phyloP scores from a whole-genome alignment of 2,329 filamentous ascomycete species.

The Calonectria henricotiae region DNA sequence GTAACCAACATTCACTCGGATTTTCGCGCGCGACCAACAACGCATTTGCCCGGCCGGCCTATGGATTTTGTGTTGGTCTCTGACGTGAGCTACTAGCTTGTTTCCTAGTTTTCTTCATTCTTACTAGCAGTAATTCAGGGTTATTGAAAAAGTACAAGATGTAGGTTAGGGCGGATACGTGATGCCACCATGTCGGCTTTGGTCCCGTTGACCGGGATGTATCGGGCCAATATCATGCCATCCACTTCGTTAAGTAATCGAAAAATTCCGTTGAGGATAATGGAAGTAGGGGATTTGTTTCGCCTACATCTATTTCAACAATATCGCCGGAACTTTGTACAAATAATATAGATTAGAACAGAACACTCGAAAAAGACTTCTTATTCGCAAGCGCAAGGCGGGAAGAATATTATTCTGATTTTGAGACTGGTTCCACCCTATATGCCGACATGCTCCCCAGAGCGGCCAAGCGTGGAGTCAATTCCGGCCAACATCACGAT shows the following conservation, averaged over 20 bases:
- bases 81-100: neutral
- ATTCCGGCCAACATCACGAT: neutral
- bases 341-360: too few species aligned
- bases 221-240: neutral
- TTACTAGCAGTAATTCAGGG: neutral
- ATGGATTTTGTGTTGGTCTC: neutral
- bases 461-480: neutral
- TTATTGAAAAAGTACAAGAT: neutral
- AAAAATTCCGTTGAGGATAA: neutral
- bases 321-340: too few species aligned
- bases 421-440: too few species aligned
- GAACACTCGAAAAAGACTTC: too few species aligned
- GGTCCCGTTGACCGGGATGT: neutral
- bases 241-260: neutral
- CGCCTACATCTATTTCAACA: too few species aligned
- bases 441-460: neutral
- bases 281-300: neutral
- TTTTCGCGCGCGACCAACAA: neutral
- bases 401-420: too few species aligned
- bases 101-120: neutral
- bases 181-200: neutral
- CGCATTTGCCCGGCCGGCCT: neutral
- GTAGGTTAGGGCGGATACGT: neutral
- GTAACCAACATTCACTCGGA: neutral
- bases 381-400: too few species aligned